phyloP scores from a whole-genome alignment of 2,329 filamentous ascomycete genomes.

The Fusarium redolens region DNA sequence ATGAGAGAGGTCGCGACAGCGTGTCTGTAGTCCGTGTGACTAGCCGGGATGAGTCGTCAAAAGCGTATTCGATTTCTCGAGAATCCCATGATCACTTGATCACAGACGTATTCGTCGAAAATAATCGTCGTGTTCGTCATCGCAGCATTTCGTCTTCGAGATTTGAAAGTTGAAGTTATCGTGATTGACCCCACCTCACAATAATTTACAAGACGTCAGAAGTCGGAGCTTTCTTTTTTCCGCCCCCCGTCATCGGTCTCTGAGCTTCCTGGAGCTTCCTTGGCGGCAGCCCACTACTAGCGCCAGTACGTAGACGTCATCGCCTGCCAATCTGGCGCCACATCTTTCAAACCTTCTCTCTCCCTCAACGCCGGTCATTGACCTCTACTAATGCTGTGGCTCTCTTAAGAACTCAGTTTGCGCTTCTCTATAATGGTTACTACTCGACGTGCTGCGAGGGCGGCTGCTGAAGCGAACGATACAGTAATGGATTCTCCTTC shows the following conservation, averaged over 20 bases:
- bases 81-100: slow-evolving; percentile 4
- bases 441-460: slow-evolving; percentile 42
- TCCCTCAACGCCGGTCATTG: not conserved
- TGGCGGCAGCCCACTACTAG: slow-evolving; percentile 29
- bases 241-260: slow-evolving; percentile 13
- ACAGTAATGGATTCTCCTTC: slow-evolving; percentile 24
- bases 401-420: not conserved
- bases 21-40: not conserved
- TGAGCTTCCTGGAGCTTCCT: slow-evolving; percentile 12
- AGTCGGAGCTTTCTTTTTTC: slow-evolving; percentile 33
- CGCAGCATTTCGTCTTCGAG: not conserved
- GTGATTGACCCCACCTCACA: slow-evolving; percentile 11
- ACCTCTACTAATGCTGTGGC: slow-evolving; percentile 6
- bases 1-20: not conserved
- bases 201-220: not conserved
- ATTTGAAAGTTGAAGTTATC: not conserved
- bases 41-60: not conserved
- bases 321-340: slow-evolving; percentile 18
- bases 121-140: not conserved
- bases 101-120: not conserved
- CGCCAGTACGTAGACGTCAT: slow-evolving; percentile 43
- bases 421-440: slow-evolving; percentile 41
- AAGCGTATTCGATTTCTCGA: no score
- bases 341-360: not conserved
- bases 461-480: slow-evolving; percentile 26